Evolutionary conservation across 2,329 filamentous ascomycete genomes (phyloP), one percentile per base, ranked within the genome.

Genomic region (Xylaria sp.): DNA sequence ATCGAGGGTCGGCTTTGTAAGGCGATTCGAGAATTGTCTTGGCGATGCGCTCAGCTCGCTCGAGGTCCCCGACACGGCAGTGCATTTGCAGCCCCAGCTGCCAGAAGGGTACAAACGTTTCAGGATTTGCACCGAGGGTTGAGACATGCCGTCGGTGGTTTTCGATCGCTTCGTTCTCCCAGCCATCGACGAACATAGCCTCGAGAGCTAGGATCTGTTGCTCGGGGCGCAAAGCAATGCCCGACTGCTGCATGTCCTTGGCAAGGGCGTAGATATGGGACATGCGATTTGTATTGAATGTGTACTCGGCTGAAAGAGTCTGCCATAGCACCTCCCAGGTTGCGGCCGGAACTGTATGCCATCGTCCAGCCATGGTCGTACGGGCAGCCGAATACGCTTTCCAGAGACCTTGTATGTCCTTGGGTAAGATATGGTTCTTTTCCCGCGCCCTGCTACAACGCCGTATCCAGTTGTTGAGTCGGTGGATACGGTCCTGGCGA

Each of bases 121-220:
- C 82, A 6, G 83, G 79, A 20, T 81, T 80, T 0, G 83, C 76
- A 0, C 87, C 88, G 15, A 92, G 80, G 0, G 83, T 85, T 7
- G 83, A 77, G 48, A 87, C 85, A 54, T 85, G 85, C 59, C 86
- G 84, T 76, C 87, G 88, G 89, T 91, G 93, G 56, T 87, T 85
- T 13, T 89, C 86, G 28, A 91, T 79, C 0, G 91, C 91, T 71
- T 87, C 85, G 5, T 82, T 81, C 66, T 86, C 83, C 78, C 87
- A 88, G 1, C 90, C 91, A 49, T 86, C 85, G 6, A 89, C 82
- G 71, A 92, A 90, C 49, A 92, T 82, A 66, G 91, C 88, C 75
- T 93, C 90, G 39, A 94, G 89, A 39, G 90, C 90, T 33, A 91
- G 81, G 20, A 94, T 80, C 71, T 89, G 88, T 74, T 92, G 90